Conservation (phyloP, 352 stramenopile genomes). For the Pythium brachiatum region DNA sequence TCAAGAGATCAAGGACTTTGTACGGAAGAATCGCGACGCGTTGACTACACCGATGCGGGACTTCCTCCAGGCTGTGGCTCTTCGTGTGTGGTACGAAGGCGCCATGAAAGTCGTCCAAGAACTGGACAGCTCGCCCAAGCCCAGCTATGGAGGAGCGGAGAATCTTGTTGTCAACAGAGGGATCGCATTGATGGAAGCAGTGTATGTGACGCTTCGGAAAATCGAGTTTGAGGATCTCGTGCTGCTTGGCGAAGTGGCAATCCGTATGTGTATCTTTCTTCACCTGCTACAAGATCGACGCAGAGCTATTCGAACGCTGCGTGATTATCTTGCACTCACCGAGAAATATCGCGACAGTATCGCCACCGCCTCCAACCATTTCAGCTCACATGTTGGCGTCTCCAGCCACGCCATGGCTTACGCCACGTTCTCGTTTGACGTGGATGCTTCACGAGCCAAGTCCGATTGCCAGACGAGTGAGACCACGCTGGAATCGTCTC, state of each 20-base stretch:
- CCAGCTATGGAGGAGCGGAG: not conserved
- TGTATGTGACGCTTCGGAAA: constrained; percentile 39
- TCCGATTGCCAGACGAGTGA: constrained; percentile 23
- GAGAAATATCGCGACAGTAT: constrained; percentile 41
- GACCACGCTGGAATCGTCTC: not conserved
- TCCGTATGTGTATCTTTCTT: constrained; percentile 42
- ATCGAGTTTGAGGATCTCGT: constrained; percentile 55
- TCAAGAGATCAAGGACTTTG: not conserved
- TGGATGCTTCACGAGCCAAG: constrained; percentile 3
- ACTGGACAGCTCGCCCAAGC: constrained; percentile 25
- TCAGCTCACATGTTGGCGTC: constrained; percentile 10
- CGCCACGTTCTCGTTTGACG: constrained; percentile 39
- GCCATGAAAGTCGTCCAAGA: constrained; percentile 29
- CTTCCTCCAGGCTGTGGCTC: not conserved
- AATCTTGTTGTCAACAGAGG: not conserved
- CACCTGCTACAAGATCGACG: constrained; percentile 28
- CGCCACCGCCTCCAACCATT: constrained; percentile 34
- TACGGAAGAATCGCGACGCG: not conserved
- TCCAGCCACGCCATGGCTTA: constrained; percentile 2
- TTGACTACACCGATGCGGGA: not conserved
- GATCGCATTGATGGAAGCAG: constrained; percentile 30
- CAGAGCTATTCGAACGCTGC: constrained; percentile 34
- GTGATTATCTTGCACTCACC: constrained; percentile 36
- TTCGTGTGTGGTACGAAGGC: constrained; percentile 35
- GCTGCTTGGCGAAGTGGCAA: constrained; percentile 39